These are phyloP conservation scores for Gryganskiella cystojenkinii DNA, from an alignment of 192 early-diverging fungal species.

Conservation along the genomic window DNA sequence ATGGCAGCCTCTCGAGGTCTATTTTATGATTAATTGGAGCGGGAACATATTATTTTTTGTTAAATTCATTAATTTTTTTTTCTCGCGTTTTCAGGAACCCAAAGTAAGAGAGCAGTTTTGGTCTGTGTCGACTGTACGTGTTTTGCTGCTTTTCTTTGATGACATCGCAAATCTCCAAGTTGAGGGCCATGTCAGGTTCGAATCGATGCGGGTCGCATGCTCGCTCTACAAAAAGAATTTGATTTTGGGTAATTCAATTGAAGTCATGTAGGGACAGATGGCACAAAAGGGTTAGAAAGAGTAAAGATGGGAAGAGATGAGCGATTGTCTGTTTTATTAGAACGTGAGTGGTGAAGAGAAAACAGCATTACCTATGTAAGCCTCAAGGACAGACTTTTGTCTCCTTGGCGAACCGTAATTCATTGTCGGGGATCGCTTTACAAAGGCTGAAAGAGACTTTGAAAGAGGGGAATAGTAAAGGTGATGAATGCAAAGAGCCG, in stretches of 20 bases:
- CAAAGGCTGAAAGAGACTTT: too few relatives aligned
- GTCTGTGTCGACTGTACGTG: slow-evolving; percentile 61
- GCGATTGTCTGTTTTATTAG: background rate
- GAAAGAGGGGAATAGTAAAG: too few relatives aligned
- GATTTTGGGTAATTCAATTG: too few relatives aligned
- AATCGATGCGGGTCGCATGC: slow-evolving; percentile 77
- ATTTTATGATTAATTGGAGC: background rate
- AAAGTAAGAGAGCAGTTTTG: background rate
- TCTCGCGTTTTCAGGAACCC: background rate
- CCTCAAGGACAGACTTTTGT: slow-evolving; percentile 3
- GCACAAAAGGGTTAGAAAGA: background rate
- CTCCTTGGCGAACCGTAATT: background rate
- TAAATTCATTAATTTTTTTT: background rate
- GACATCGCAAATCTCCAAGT: slow-evolving; percentile 95
- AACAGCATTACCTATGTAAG: slow-evolving; percentile 1
- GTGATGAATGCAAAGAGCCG: too few relatives aligned
- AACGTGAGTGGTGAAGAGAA: too few relatives aligned
- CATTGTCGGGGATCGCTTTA: too few relatives aligned
- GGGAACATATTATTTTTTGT: background rate
- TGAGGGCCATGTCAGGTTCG: slow-evolving; percentile 86
- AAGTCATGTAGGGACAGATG: background rate
- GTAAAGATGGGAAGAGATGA: background rate
- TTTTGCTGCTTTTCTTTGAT: slow-evolving; percentile 91
- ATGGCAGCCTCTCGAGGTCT: slow-evolving; percentile 84
- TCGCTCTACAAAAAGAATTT: slow-evolving; percentile 62